Base-by-base conservation (phyloP, 306 rosid genomes). In the Quercus robur region DNA sequence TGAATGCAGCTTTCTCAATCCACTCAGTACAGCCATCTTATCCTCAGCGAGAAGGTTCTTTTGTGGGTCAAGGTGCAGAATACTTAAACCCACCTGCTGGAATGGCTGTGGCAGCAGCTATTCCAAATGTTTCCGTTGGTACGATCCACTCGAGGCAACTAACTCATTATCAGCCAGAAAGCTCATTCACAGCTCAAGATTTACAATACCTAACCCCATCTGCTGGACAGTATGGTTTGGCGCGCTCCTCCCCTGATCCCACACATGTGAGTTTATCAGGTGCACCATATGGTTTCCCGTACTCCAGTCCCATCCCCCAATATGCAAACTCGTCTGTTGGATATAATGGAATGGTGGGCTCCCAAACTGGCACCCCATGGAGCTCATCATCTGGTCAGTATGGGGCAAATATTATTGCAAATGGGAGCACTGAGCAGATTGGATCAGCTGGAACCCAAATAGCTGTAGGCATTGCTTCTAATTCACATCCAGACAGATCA, bases 141-240 rank as follows among this genome's bases (percentile, higher is more conserved):
- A 20, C 75, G 1, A 35, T 70, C 28, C 52, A 71, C 85, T 55
- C 81, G 26, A 3, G 46, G 58, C 75, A 52, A 57, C 77, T 80
- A 75, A 67, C 78, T 78, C 85, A 73, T 19, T 73, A 52, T 80
- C 81, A 79, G 73, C 81, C 66, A 20, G 30, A 69, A 63, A 41
- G 77, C 70, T 77, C 83, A 26, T 68, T 59, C 61, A 31, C 54
- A 5, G 89, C 71, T 66, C 87, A 80, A 20, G 75, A 80, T 63
- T 71, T 79, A 2, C 83, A 70, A 6, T 79, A 70, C 82, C 58
- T 57, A n/a, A 58, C 69, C 6, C 17, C 70, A n/a, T 35, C 89
- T 15, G 25, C 86, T 41, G 56, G 70, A 52, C 71, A 63, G 56
- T 31, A 75, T 49, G 63, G 73, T 71, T 38, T 41, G 21, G 56